Evolutionary conservation across 2,329 filamentous ascomycete species (phyloP).

Genomic region (Phaeosphaeriaceae sp.): DNA sequence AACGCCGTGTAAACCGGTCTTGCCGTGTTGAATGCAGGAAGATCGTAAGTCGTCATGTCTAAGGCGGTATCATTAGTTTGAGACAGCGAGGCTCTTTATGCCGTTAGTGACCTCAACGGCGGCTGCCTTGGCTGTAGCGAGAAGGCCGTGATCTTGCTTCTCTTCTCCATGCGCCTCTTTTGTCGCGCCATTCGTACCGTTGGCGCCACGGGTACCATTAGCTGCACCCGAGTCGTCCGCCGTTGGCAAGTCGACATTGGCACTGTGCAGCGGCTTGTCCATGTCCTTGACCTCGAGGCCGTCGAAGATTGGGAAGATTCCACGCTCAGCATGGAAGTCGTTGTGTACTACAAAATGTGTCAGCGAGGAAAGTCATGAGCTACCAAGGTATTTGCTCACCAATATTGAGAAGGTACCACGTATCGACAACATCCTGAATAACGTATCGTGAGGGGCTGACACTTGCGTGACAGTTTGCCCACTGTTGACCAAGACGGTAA

Average conservation of each 20-base stretch:
- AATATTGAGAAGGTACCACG: conserved; percentile 95
- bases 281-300: conserved; percentile 74
- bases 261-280: conserved; percentile 52
- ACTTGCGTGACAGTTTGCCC: conserved; percentile 88
- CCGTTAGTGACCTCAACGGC: conserved; percentile 39
- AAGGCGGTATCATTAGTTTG: conserved; percentile 27
- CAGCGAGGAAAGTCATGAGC: not conserved
- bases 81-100: conserved; percentile 32
- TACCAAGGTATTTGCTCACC: conserved; percentile 62
- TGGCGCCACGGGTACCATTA: conserved; percentile 13
- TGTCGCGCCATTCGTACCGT: conserved; percentile 18
- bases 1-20: conserved; percentile 27
- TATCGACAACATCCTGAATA: conserved; percentile 83
- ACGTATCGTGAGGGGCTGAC: conserved; percentile 78
- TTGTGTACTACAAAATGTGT: conserved; percentile 78
- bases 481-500: conserved; percentile 88
- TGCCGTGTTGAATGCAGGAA: conserved; percentile 45
- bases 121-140: conserved; percentile 38
- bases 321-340: conserved; percentile 85
- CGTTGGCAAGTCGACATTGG: conserved; percentile 15
- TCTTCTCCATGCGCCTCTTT: conserved; percentile 20
- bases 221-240: conserved; percentile 11
- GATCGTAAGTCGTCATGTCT: conserved; percentile 17
- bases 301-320: conserved; percentile 86
- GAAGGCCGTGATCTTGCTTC: conserved; percentile 22